Evolutionary conservation across 2,329 filamentous ascomycete species (phyloP).

Genomic region (Colletotrichum eleusines): DNA sequence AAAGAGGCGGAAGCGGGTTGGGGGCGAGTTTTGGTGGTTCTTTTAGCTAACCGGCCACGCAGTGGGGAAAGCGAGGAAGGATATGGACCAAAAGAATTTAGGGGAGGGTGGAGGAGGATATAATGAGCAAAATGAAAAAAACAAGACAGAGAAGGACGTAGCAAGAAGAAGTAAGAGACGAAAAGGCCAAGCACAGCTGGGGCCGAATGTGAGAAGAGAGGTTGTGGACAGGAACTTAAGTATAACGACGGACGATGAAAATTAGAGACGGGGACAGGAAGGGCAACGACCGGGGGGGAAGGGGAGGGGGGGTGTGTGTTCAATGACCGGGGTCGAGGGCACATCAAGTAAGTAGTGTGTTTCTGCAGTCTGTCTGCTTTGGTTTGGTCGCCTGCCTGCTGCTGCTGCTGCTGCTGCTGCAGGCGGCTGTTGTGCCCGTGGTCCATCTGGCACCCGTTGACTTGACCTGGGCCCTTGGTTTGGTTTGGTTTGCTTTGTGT

Average conservation of each 20-base stretch:
- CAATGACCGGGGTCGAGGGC: conserved; percentile 11
- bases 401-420: background rate
- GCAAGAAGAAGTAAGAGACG: conserved; percentile 39
- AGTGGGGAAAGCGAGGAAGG: conserved; percentile 14
- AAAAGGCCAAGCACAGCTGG: conserved; percentile 37
- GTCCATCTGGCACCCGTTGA: background rate
- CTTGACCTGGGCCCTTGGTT: background rate
- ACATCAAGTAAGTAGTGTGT: conserved; percentile 20
- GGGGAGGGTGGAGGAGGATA: conserved; percentile 4
- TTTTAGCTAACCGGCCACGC: conserved; percentile 36
- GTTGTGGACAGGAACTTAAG: conserved; percentile 40
- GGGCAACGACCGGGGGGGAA: conserved; percentile 4
- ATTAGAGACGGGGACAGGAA: conserved; percentile 25
- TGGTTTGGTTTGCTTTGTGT: no score
- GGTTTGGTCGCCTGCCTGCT: background rate
- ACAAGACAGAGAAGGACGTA: conserved; percentile 32
- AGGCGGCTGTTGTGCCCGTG: background rate
- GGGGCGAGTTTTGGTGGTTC: background rate
- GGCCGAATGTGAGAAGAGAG: conserved; percentile 22
- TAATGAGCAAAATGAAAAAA: conserved; percentile 22
- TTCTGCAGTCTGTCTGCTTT: background rate
- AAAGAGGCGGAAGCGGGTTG: conserved; percentile 1
- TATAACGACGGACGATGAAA: conserved; percentile 37
- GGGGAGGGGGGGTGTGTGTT: background rate
- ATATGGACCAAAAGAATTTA: conserved; percentile 22